phyloP scores from a whole-genome alignment of 2,329 filamentous ascomycete species.

The Alternaria ventricosa region DNA sequence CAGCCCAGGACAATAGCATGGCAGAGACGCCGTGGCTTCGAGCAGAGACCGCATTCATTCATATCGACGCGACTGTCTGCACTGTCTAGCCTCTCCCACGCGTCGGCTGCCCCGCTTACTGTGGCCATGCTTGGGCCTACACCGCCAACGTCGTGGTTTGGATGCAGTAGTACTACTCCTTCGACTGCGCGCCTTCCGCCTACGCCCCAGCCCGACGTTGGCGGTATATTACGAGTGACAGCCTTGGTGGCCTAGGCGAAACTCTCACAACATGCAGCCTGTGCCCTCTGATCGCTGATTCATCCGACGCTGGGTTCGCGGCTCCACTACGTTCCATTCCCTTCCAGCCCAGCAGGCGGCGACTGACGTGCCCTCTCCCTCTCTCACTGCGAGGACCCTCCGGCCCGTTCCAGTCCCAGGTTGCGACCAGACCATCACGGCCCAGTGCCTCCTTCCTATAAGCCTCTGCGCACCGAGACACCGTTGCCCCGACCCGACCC shows the following conservation, averaged over 20 bases:
- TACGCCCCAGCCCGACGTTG: slow-evolving; percentile 28
- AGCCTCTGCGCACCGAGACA: slow-evolving; percentile 25
- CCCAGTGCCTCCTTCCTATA: slow-evolving; percentile 25
- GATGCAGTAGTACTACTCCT: slow-evolving; percentile 22
- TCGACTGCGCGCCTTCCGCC: slow-evolving; percentile 20
- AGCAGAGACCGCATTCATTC: background rate
- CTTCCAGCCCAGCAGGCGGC: slow-evolving; percentile 28
- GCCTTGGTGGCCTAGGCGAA: slow-evolving; percentile 15
- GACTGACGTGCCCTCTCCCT: slow-evolving; percentile 2
- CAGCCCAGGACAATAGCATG: background rate
- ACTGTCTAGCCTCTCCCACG: background rate
- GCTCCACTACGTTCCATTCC: slow-evolving; percentile 37
- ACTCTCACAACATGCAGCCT: slow-evolving; percentile 23
- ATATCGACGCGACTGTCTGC: background rate
- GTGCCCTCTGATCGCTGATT: slow-evolving; percentile 29
- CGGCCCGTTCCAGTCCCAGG: background rate
- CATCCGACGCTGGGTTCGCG: slow-evolving; percentile 23
- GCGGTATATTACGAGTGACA: slow-evolving; percentile 26
- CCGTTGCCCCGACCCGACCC: slow-evolving; percentile 21
- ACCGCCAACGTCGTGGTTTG: slow-evolving; percentile 21
- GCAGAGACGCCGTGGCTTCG: background rate
- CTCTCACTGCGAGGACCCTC: slow-evolving; percentile 5
- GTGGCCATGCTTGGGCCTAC: slow-evolving; percentile 18
- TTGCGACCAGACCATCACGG: slow-evolving; percentile 4
- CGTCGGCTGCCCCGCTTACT: slow-evolving; percentile 10